Evolutionary conservation across 2,329 filamentous ascomycete genomes (phyloP), one percentile per base, ranked within the genome.

Genomic region (Aspergillus brasiliensis): DNA sequence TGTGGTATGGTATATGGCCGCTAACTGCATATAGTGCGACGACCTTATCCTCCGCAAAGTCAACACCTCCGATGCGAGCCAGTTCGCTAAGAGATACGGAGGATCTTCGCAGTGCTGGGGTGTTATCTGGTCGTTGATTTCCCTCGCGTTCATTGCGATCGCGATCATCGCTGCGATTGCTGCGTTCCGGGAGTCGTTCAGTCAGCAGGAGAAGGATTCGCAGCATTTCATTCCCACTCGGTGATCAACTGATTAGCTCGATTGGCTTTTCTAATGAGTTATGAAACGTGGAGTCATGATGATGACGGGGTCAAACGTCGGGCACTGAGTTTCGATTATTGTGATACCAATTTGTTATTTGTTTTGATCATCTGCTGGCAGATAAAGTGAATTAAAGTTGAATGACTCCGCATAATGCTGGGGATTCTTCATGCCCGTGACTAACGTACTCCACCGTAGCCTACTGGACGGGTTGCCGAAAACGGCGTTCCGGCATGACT

Each of bases 51-150:
- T 92, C 4, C 84, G 90, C 60, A 93, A 92, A 77, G 89, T 93
- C 54, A 92, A 93, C 74, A 86, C 83, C 21, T 92, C 89, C 4
- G 90, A 94, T 71, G 90, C 90, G 5, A 91, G 88, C 66, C 88
- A 92, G 28, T 93, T 93, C 67, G 90, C 90, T 7, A 83, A 91
- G 75, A 83, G 86, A 21, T 93, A 93, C 67, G 90, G 90, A 10
- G 90, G 90, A 37, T 92, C 89, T 0, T 91, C 89, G 1, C 88
- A 90, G 70, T 92, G 89, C 80, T 92, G 91, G 90, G 90, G 90
- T 8, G 80, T 92, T 13, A 84, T 92, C 56, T 94, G 90, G 91
- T 88, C 86, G 52, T 78, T 93, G 54, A 84, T 94, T 56, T 90
- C 88, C 0, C 70, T 92, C 23, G 63, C 83, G 0, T 87, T 94